These are phyloP conservation scores for Botrytis fragariae DNA, from an alignment of 2,329 filamentous ascomycete species.

Conservation along the genomic window DNA sequence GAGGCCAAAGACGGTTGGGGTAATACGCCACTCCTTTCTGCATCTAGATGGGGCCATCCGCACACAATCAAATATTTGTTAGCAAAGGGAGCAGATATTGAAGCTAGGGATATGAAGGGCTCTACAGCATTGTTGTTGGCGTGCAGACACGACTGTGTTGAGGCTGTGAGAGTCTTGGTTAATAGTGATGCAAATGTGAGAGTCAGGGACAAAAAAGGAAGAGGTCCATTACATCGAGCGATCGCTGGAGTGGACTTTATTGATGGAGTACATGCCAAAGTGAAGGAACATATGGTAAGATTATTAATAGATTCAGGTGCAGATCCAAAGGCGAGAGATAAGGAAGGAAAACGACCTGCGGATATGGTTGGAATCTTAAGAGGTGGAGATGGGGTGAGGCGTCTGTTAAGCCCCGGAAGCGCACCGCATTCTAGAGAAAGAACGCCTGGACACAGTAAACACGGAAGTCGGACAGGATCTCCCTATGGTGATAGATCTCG, in stretches of 20 bases:
- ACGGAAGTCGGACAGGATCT: constrained; percentile 1
- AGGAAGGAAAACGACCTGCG: constrained; percentile 23
- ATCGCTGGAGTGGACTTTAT: constrained; percentile 25
- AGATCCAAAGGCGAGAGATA: constrained; percentile 23
- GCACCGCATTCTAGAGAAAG: constrained; percentile 1
- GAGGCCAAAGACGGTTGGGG: constrained; percentile 22
- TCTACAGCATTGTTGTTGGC: constrained; percentile 26
- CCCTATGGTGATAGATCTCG: background rate
- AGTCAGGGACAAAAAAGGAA: constrained; percentile 26
- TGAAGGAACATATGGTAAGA: constrained; percentile 25
- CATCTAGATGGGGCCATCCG: constrained; percentile 24
- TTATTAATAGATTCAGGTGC: constrained; percentile 27
- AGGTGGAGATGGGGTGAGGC: constrained; percentile 25
- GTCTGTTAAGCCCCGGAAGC: constrained; percentile 19
- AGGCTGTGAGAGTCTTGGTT: constrained; percentile 22
- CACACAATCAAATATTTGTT: constrained; percentile 21
- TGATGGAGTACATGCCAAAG: constrained; percentile 16
- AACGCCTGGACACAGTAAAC: background rate
- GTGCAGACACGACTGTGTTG: constrained; percentile 24
- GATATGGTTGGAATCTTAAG: constrained; percentile 22
- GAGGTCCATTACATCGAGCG: constrained; percentile 26
- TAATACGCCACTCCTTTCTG: constrained; percentile 26
- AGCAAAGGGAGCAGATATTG: constrained; percentile 22
- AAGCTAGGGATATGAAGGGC: constrained; percentile 25
- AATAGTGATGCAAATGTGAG: constrained; percentile 23